A percentile compares a stretch with the other conserved stretches of the same genome.
phyloP scores from a whole-genome alignment of 305 asterid species.

The Salvia sclarea region DNA sequence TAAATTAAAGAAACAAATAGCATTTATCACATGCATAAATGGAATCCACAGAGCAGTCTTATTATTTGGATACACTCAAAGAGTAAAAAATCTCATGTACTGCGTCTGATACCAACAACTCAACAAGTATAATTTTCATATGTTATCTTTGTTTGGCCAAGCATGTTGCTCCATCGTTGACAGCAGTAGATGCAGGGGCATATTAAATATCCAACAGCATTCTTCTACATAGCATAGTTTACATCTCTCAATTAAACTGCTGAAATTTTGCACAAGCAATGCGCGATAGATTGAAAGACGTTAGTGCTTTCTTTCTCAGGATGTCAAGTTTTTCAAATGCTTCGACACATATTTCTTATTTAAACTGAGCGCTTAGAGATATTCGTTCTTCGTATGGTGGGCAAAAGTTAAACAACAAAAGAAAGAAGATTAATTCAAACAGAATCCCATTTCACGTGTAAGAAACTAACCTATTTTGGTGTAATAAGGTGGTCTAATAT shows the following conservation, averaged over 20 bases:
- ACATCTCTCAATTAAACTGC: background rate
- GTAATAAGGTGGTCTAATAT: background rate
- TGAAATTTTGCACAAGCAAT: slow-evolving; percentile 9
- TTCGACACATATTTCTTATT: background rate
- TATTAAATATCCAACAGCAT: slow-evolving; percentile 6
- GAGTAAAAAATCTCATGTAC: slow-evolving; percentile 6
- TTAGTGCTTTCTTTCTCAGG: background rate
- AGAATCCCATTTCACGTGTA: background rate
- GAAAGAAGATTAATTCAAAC: background rate
- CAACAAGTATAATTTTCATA: background rate
- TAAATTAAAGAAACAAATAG: slow-evolving; percentile 9
- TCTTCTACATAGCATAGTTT: background rate
- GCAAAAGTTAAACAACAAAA: background rate
- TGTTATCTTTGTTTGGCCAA: background rate
- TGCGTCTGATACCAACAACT: background rate
- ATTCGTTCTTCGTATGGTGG: background rate
- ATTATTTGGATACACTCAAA: slow-evolving; percentile 12
- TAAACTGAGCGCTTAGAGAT: background rate
- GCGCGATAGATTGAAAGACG: background rate
- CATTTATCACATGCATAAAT: background rate
- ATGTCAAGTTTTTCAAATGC: background rate
- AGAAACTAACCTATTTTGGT: background rate
- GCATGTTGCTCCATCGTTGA: slow-evolving; percentile 3
- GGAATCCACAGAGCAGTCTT: background rate
- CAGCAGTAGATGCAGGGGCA: slow-evolving; percentile 11